Evolutionary conservation across 2,329 filamentous ascomycete genomes (phyloP).

Genomic region (Cyclaneusma minus): DNA sequence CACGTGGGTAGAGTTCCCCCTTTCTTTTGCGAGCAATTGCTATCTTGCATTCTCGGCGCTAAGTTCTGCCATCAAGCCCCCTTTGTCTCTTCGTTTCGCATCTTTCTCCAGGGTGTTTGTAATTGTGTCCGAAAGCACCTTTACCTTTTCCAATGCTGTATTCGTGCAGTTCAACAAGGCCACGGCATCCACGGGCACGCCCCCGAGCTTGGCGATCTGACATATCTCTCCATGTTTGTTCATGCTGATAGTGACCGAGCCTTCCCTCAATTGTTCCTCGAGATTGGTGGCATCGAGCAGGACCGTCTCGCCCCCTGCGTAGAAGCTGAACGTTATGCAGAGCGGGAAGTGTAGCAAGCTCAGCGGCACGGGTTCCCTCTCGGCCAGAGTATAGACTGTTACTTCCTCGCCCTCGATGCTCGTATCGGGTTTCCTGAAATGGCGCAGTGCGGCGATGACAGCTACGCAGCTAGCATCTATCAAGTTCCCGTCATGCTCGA

Average conservation of each 20-base stretch:
- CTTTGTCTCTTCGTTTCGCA: slow-evolving; percentile 59
- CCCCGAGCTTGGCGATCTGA: slow-evolving; percentile 81
- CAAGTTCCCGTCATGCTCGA: slow-evolving; percentile 82
- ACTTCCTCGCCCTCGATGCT: slow-evolving; percentile 72
- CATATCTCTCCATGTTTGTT: slow-evolving; percentile 85
- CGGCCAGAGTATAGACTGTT: slow-evolving; percentile 68
- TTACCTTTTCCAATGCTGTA: slow-evolving; percentile 62
- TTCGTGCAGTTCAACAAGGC: slow-evolving; percentile 62
- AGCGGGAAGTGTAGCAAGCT: slow-evolving; percentile 87
- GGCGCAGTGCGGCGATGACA: slow-evolving; percentile 73
- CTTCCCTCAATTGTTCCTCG: slow-evolving; percentile 63
- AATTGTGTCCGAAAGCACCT: slow-evolving; percentile 62
- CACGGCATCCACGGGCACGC: slow-evolving; percentile 66
- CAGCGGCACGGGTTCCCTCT: slow-evolving; percentile 79
- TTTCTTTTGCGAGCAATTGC: no score
- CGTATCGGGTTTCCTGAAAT: slow-evolving; percentile 84
- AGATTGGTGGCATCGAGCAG: slow-evolving; percentile 57
- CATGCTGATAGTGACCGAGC: slow-evolving; percentile 66
- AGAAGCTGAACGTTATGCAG: slow-evolving; percentile 82
- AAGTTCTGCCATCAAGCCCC: slow-evolving; percentile 61
- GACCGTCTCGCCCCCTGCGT: slow-evolving; percentile 49
- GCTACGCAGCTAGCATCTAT: slow-evolving; percentile 77
- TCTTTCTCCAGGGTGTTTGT: slow-evolving; percentile 63
- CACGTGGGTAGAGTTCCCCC: no score
- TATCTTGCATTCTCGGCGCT: slow-evolving; percentile 76